Conservation (phyloP, 73 alveolate genomes). For the Stentor coeruleus region DNA sequence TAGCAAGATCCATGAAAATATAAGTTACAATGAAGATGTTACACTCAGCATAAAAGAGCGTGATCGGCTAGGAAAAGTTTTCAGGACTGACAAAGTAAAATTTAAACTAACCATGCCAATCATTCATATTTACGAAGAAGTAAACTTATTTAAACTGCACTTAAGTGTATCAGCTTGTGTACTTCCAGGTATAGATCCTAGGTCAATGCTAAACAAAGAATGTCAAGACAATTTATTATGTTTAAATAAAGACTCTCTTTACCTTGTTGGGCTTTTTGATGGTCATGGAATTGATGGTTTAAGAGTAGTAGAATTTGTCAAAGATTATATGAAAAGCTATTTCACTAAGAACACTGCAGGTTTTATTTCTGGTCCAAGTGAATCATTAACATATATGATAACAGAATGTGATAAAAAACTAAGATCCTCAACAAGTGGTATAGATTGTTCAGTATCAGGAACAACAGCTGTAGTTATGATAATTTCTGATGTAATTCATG, state of each 20-base stretch:
- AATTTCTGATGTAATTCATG: not conserved
- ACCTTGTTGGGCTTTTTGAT: conserved; percentile 22
- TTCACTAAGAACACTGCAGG: not conserved
- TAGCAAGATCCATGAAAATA: too few species aligned
- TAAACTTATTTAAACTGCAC: not conserved
- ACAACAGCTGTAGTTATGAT: conserved; percentile 19
- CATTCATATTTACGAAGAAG: not conserved
- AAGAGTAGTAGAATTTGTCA: not conserved
- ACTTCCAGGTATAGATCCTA: conserved; percentile 23
- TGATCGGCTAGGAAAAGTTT: conserved; percentile 6
- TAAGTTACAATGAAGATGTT: not conserved
- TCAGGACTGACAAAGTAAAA: not conserved
- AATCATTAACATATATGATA: not conserved
- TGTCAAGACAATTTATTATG: conserved; percentile 15
- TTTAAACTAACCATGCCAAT: not conserved
- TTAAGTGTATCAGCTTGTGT: not conserved
- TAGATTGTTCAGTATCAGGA: conserved; percentile 17
- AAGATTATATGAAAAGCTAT: not conserved
- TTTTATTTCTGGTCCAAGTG: not conserved
- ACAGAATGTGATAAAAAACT: not conserved
- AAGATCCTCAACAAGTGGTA: not conserved
- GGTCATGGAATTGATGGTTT: conserved; percentile 31
- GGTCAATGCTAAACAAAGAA: conserved; percentile 16
- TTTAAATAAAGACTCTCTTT: not conserved
- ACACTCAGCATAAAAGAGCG: conserved; percentile 3